Evolutionary conservation across 164 flowering plant species (phyloP), one percentile per base, ranked within the genome.

Genomic region (Vitis labrusca): DNA sequence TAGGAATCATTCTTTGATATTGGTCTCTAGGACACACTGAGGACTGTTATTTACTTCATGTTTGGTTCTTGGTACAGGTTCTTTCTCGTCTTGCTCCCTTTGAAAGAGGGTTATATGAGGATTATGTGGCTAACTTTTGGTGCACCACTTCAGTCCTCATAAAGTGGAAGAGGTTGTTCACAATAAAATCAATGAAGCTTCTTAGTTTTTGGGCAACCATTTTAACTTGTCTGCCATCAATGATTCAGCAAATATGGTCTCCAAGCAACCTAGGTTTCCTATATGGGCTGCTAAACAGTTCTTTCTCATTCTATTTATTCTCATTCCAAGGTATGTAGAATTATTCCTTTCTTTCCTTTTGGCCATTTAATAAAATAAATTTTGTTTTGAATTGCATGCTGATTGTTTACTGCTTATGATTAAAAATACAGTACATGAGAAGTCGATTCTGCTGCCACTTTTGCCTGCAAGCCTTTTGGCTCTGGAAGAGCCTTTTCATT

Each of bases 71-170:
- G 19, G 14, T 49, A 44, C 86, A 95, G 98, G 98, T 95, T 76
- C 81, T 95, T n/a, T 83, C 83, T 10, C 97, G 97, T 65, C 82
- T 95, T 64, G 97, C 94, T 76, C 98, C 98, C 15, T 93, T 93
- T 77, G 99, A 95, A 70, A 82, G 98, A 75, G 99, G 98, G 47
- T 82, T 95, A 72, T 95, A 89, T 70, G 98, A 95, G 80, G 99
- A 95, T 77, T 93, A 93, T 66, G 98, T 93, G 61, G 99, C 98
- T 55, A 95, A 93, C 77, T 93, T 93, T 76, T 93, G 98, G 98
- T 95, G 99, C 77, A 79, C 97, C 44, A 81, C 91, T 10, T 91
- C 99, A 8, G 68, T 89, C 47, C 58, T 91, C 50, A 72, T 95
- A 58, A 95, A 93, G 73, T 93, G 97, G 98, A 93, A 93, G 84